Conservation (phyloP, 1,139 yeast species). For the Zygotorulaspora mrakii region DNA sequence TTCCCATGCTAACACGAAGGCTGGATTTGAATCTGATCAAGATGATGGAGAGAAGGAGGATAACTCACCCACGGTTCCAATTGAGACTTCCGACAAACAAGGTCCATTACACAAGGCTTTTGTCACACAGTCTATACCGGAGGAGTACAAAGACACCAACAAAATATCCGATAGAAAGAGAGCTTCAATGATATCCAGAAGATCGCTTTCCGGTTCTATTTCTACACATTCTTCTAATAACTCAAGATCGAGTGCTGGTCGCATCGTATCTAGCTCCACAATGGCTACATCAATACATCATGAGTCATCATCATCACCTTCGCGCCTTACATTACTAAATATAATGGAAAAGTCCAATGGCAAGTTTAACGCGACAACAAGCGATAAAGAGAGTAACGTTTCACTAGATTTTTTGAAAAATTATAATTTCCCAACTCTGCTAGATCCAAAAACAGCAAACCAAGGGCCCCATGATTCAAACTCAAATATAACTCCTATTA, state of each 20-base stretch:
- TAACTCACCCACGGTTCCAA: neutral
- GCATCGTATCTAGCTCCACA: slow-evolving; percentile 32
- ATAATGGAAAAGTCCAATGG: slow-evolving; percentile 18
- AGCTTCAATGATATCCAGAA: slow-evolving; percentile 13
- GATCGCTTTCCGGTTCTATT: slow-evolving; percentile 21
- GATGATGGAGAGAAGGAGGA: slow-evolving; percentile 5
- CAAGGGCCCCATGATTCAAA: too few species aligned
- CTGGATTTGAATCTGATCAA: slow-evolving; percentile 14
- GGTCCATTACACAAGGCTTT: slow-evolving; percentile 25
- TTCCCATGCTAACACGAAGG: slow-evolving; percentile 31
- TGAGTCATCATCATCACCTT: slow-evolving; percentile 21
- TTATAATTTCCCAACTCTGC: slow-evolving; percentile 31
- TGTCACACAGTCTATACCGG: slow-evolving; percentile 27
- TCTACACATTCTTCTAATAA: slow-evolving; percentile 27
- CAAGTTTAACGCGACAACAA: slow-evolving; percentile 15
- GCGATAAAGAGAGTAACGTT: slow-evolving; percentile 21
- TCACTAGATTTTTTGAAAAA: slow-evolving; percentile 30
- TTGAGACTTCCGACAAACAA: neutral
- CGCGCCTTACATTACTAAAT: slow-evolving; percentile 16
- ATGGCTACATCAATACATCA: slow-evolving; percentile 35
- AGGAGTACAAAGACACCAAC: slow-evolving; percentile 1
- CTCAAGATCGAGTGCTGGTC: slow-evolving; percentile 22
- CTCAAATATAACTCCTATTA: slow-evolving; percentile 7
- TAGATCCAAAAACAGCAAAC: slow-evolving; percentile 16
- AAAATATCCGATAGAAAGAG: slow-evolving; percentile 10